Evolutionary conservation across 2,329 filamentous ascomycete genomes (phyloP), one percentile per base, ranked within the genome.

Genomic region (Knufia petricola): DNA sequence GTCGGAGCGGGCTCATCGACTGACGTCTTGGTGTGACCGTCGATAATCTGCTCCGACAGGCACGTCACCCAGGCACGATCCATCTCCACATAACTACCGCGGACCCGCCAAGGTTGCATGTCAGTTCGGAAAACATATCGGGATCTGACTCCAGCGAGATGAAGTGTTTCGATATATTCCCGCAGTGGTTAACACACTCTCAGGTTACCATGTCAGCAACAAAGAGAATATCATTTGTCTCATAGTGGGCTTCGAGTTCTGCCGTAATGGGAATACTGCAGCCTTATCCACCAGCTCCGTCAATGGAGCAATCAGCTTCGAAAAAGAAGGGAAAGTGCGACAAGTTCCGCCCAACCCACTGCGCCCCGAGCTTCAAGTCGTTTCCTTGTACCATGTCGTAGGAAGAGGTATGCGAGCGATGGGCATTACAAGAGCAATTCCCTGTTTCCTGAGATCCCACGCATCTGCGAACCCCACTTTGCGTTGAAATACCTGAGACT

Each of bases 81-180:
- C n/a, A n/a, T n/a, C n/a, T n/a, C n/a, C n/a, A n/a, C n/a, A n/a
- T n/a, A n/a, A n/a, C n/a, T n/a, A n/a, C n/a, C 17, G 34, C 34
- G 34, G 34, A 37, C 34, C 34, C 34, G 34, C 34, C 34, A 37
- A 37, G 34, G 34, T 37, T 37, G 34, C 34, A 37, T 37, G 34
- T 37, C 34, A 37, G 34, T 37, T 37, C 34, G 34, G 34, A 37
- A 37, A 37, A 37, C 34, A 37, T 37, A 37, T 37, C 34, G 34
- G 34, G 34, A 37, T 37, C 34, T n/a, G 34, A 37, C 34, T 37
- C 34, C 34, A 37, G 34, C 34, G 34, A 37, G 34, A 37, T 37
- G 34, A 37, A 37, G 34, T 37, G 34, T 37, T 37, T 37, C 34
- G 34, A 37, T 37, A 37, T 37, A 37, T 37, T 37, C 34, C 34